Base-by-base conservation (phyloP, 1,284 basidiomycete genomes). In the Ustilago shanxiensis region DNA sequence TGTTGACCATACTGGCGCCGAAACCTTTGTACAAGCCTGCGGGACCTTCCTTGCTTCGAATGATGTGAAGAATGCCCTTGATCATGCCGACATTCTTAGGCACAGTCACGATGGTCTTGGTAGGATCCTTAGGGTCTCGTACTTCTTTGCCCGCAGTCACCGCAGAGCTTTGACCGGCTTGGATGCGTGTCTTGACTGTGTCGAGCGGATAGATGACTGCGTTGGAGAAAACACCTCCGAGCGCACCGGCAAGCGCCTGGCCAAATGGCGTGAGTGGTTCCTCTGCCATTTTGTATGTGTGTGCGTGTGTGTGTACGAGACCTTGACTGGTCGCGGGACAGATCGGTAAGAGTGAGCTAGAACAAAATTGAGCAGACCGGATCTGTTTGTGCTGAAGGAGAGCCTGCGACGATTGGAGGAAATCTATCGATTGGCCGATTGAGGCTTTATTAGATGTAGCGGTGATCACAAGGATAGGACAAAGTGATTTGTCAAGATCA, bases 1-100 rank as follows among this genome's bases (percentile, higher is more conserved):
- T 96, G 87, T 98, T 98, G 80, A 98, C 89, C 95, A 99, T 98
- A 67, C 93, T 98, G n/a, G 97, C 97, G 41, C 91, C 89, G 85
- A 98, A 99, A 5, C 97, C 97, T 69, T 92, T 91, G 88, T 98
- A 99, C 84, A 92, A 91, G 0, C 94, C 95, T 9, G 39, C n/a
- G 24, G 71, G 58, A 24, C 84, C 84, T 50, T 81, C 81, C 56
- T 83, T 83, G 63, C 77, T 78, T 22, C 61, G 50, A 31, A 78
- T 77, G 55, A 86, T 83, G 26, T 66, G 70, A n/a, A 86, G 47
- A 33, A 86, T 72, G 31, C 82, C 84, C 52, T 80, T 68, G 56
- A 86, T 62, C 65, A 86, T 75, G 20, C 80, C 83, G 8, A 66
- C 74, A 50, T 79, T 74, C 61, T 82, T 80, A 31, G 67, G 70